Conservation (phyloP, 2,329 filamentous ascomycete species). For the Sporothrix euskadiensis region DNA sequence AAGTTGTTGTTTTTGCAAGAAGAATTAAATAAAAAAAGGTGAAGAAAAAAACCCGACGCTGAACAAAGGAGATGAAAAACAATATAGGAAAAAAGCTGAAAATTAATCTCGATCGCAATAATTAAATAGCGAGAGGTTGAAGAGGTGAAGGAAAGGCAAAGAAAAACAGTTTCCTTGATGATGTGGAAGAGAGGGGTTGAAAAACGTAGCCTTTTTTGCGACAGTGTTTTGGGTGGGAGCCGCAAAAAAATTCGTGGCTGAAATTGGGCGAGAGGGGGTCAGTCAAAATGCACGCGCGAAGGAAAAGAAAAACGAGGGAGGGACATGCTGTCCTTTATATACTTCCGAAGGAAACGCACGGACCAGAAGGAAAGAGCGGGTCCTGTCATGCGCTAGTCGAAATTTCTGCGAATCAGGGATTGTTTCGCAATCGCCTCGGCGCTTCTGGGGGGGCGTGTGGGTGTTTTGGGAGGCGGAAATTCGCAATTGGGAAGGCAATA, state of each 20-base stretch:
- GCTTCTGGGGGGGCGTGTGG: constrained; percentile 29
- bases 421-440: constrained; percentile 30
- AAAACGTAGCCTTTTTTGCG: constrained; percentile 28
- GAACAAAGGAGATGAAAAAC: not conserved
- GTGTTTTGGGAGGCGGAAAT: constrained; percentile 26
- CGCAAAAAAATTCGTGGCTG: constrained; percentile 31
- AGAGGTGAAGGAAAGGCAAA: constrained; percentile 20
- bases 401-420: constrained; percentile 33
- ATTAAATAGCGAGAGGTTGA: constrained; percentile 31
- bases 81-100: not conserved
- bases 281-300: constrained; percentile 27
- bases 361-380: constrained; percentile 29
- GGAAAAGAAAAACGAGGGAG: constrained; percentile 31
- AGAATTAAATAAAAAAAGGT: not conserved
- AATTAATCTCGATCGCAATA: constrained; percentile 31
- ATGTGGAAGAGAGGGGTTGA: not conserved
- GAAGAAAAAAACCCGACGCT: constrained; percentile 23
- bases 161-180: constrained; percentile 14
- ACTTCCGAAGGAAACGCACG: constrained; percentile 31
- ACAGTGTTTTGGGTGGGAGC: constrained; percentile 22
- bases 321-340: constrained; percentile 33
- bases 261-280: constrained; percentile 24
- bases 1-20: not conserved
- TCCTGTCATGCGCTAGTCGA: constrained; percentile 28
- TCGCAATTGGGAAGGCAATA: not conserved